Evolutionary conservation across 2,329 filamentous ascomycete genomes (phyloP).

Genomic region (Pyrenochaeta sp.): DNA sequence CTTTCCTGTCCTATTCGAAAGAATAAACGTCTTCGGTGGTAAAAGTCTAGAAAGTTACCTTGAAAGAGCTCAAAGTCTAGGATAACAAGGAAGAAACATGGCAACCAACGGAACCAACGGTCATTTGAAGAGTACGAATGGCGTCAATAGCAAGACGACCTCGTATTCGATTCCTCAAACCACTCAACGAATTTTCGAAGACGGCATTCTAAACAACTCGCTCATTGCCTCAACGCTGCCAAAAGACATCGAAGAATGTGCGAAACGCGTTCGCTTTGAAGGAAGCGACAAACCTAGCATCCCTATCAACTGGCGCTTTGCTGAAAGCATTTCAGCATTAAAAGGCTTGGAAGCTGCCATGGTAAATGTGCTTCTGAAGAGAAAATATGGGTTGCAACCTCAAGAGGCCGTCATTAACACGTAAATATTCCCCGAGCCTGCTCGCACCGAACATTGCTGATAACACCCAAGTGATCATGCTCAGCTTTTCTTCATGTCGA

Average conservation of each 20-base stretch:
- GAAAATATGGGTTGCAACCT: constrained; percentile 56
- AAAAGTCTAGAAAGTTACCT: not conserved
- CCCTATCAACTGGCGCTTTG: constrained; percentile 66
- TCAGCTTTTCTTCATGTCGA: constrained; percentile 55
- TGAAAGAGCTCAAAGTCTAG: not conserved
- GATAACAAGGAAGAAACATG: constrained; percentile 1
- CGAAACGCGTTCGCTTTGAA: constrained; percentile 51
- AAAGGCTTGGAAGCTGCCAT: constrained; percentile 61
- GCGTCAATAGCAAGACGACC: constrained; percentile 12
- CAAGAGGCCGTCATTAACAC: constrained; percentile 58
- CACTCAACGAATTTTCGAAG: constrained; percentile 33
- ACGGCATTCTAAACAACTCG: constrained; percentile 56
- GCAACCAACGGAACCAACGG: constrained; percentile 4
- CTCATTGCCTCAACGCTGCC: constrained; percentile 51
- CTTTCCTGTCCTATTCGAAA: not conserved
- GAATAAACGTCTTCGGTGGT: not conserved
- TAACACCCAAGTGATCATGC: constrained; percentile 50
- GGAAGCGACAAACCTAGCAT: constrained; percentile 57
- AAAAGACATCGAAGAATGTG: constrained; percentile 46
- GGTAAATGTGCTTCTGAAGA: constrained; percentile 54
- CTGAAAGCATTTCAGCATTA: constrained; percentile 61
- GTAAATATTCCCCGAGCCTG: constrained; percentile 30
- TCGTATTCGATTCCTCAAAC: constrained; percentile 41
- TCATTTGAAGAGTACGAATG: constrained; percentile 10
- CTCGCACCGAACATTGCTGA: not conserved